These are phyloP conservation scores for Ascoidea rubescens DNA, from an alignment of 805 yeast species.

Conservation along the genomic window DNA sequence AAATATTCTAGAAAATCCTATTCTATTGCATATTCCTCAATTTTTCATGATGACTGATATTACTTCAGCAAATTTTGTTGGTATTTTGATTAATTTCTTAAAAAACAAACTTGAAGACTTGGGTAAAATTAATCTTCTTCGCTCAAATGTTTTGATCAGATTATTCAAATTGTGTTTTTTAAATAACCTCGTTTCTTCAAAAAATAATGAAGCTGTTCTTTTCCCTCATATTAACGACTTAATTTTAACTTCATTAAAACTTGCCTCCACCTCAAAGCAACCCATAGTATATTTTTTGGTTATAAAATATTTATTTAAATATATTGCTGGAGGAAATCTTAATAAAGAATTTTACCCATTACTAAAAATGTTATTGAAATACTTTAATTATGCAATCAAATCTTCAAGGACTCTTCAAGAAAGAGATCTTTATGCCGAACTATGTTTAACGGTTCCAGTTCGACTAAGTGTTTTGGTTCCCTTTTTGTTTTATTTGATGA, in stretches of 20 bases:
- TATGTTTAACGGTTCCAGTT: slow-evolving; percentile 93
- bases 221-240: slow-evolving; percentile 78
- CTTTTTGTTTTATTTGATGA: slow-evolving; percentile 74
- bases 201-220: slow-evolving; percentile 74
- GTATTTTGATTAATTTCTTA: slow-evolving; percentile 65
- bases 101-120: slow-evolving; percentile 59
- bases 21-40: slow-evolving; percentile 83
- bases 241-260: slow-evolving; percentile 64
- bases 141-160: slow-evolving; percentile 69
- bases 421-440: slow-evolving; percentile 85
- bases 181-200: slow-evolving; percentile 57
- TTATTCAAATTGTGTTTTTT: slow-evolving; percentile 88
- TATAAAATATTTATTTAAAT: slow-evolving; percentile 78
- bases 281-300: slow-evolving; percentile 84
- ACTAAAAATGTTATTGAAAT: slow-evolving; percentile 72
- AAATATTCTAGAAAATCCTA: slow-evolving; percentile 70
- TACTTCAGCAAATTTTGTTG: slow-evolving; percentile 87
- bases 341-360: slow-evolving; percentile 91
- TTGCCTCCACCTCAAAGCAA: slow-evolving; percentile 76
- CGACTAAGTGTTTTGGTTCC: slow-evolving; percentile 89
- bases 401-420: slow-evolving; percentile 83
- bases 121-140: slow-evolving; percentile 67
- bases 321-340: slow-evolving; percentile 94
- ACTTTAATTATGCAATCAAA: slow-evolving; percentile 68
- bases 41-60: slow-evolving; percentile 86